Base-by-base conservation (phyloP, 2,329 filamentous ascomycete species). In the Colletotrichum orbiculare region DNA sequence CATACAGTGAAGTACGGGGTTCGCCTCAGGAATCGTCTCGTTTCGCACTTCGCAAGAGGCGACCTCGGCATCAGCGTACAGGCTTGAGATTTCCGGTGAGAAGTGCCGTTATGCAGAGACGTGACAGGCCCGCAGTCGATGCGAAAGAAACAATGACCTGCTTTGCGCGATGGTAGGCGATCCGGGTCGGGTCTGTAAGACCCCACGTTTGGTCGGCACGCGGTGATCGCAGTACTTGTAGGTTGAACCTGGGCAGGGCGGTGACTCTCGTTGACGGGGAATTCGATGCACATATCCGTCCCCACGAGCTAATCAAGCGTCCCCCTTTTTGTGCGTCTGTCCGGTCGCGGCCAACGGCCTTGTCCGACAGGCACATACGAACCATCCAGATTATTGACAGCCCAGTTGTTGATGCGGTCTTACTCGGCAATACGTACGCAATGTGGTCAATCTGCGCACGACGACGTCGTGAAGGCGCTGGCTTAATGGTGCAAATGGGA, bases 291-390 rank as follows among this genome's bases (percentile, higher is more conserved):
- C 52, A 65, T 62, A 65, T 65, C 62, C 62, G 58, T 56, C 62
- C 59, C 63, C 63, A 62, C 58, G 59, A 57, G 52, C 58, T 63
- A 63, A 65, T 65, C 53, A 63, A 62, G 58, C 58, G 50, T 65
- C 63, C 53, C 63, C 52, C 62, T 62, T 57, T 52, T 57, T 38
- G 63, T 57, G 63, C 58, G 52, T 65, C 58, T 41, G 52, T 38
- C 52, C 52, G 45, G 59, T 25, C 38, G 39, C 45, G 59, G 58
- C 41, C 43, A 52, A 53, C 45, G 50, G 58, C 53, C 61, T 61
- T 62, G 62, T 41, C 39, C 46, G 50, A 50, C 17, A 39, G 33
- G 17, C 33, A 46, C 34, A 39, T 37, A 47, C 39, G 13, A 38
- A 48, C 58, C 46, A 53, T 62, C 25, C 4, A 25, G 25, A 25